Evolutionary conservation across 192 early-diverging fungal species (phyloP), one percentile per base, ranked within the genome.

Genomic region (Entomortierella parvispora): DNA sequence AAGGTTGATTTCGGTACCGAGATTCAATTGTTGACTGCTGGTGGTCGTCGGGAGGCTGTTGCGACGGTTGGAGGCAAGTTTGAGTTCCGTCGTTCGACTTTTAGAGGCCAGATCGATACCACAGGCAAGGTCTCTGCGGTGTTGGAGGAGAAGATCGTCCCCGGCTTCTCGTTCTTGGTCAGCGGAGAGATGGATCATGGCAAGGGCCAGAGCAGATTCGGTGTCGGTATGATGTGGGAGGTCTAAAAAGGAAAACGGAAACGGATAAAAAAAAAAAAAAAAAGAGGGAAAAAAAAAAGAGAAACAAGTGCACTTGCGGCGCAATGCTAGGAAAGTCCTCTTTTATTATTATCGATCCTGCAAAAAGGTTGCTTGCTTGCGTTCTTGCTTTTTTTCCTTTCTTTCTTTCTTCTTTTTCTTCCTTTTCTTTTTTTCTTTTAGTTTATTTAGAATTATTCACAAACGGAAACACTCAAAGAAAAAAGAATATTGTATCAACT

Each of bases 51-150:
- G 58, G 96, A 98, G 57, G 98, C 94, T 44, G 87, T 96, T 60
- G 94, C 93, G 60, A 92, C 93, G 17, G 92, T 96, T n/a, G 97
- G 95, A 46, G 97, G 94, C 80, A 99, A 99, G 87, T 94, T 96
- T 60, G 97, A 98, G 68, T 98, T 98, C 70, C 88, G 95, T 47
- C 87, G 88, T 40, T 90, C 96, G 31, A 97, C 93, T 37, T 90
- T 99, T 77, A 86, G 97, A 59, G 95, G 94, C n/a, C 91, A 91
- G 80, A 58, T 98, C 43, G 96, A 97, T 83, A 95, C 93, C 22
- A 86, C 90, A 32, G 98, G 98, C 65, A 88, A 92, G 64, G 90
- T 98, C 17, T 87, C 88, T 52, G 90, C 93, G 50, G 89, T 98
- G 9, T 72, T 99, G 37, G 98, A 99, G 81, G 95, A 99, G 83